Percentiles rank a stretch among this genome's conserved stretches.
Conservation (phyloP, 768 basidiomycete species). For the Kwoniella dejecticola region DNA sequence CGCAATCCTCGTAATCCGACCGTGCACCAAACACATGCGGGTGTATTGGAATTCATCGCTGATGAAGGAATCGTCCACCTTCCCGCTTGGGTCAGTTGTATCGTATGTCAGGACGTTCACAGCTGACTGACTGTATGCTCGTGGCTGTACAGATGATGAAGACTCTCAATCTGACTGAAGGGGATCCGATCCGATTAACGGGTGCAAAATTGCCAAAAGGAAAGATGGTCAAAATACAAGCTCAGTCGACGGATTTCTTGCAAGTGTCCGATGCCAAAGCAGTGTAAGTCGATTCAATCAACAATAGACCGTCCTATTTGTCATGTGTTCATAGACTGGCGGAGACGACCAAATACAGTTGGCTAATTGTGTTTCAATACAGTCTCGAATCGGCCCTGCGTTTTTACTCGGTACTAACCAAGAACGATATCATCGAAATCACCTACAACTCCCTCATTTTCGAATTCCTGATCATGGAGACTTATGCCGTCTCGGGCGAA, state of each 20-base stretch:
- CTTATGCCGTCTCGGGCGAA: conserved; percentile 62
- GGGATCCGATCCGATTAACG: conserved; percentile 90
- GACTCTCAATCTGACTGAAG: conserved; percentile 86
- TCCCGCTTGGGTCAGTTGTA: conserved; percentile 74
- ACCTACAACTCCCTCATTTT: conserved; percentile 95
- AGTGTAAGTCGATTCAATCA: conserved; percentile 66
- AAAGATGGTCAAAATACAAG: conserved; percentile 93
- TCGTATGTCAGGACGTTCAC: background rate
- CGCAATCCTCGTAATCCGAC: conserved; percentile 81
- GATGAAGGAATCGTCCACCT: conserved; percentile 93
- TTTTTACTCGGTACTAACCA: conserved; percentile 86
- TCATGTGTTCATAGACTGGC: too few relatives aligned
- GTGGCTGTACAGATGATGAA: conserved; percentile 80
- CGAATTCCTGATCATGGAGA: conserved; percentile 92
- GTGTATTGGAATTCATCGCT: conserved; percentile 98
- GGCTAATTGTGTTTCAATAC: background rate
- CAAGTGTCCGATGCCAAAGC: conserved; percentile 98
- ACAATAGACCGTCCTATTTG: too few relatives aligned
- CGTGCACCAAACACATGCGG: conserved; percentile 83
- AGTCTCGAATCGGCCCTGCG: conserved; percentile 94
- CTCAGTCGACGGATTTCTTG: conserved; percentile 90
- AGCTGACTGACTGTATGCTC: conserved; percentile 24
- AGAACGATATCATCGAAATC: conserved; percentile 97
- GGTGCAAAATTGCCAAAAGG: conserved; percentile 87
- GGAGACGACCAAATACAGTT: conserved; percentile 2